These are phyloP conservation scores for Elaphomyces granulatus DNA, from an alignment of 495 filamentous ascomycete genomes.

Conservation along the genomic window DNA sequence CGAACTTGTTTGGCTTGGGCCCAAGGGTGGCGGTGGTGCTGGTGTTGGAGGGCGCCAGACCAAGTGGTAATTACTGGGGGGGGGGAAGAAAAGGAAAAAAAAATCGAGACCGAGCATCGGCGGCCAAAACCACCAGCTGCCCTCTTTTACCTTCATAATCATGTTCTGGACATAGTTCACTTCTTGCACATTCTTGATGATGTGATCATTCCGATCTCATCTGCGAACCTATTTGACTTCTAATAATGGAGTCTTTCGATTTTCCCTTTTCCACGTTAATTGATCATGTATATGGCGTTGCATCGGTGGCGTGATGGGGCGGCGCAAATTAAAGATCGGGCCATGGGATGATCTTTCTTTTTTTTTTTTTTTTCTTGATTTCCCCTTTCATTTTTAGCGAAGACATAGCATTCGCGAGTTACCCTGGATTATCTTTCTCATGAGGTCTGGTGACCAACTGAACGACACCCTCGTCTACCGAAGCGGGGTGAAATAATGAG, in stretches of 20 bases:
- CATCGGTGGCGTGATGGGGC: constrained; percentile 19
- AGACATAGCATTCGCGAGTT: too few species aligned
- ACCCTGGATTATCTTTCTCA: neutral
- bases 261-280: constrained; percentile 12
- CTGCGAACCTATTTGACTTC: constrained; percentile 7
- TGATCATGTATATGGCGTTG: constrained; percentile 22
- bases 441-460: too few species aligned
- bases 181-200: constrained; percentile 29
- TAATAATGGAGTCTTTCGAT: constrained; percentile 8
- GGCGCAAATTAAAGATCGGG: constrained; percentile 8
- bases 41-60: constrained; percentile 20
- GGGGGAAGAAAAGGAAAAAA: constrained; percentile 7
- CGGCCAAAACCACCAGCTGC: too few species aligned
- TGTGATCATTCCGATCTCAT: constrained; percentile 5
- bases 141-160: too few species aligned
- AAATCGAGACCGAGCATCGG: too few species aligned
- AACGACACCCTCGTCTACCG: too few species aligned
- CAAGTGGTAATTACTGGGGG: constrained; percentile 20
- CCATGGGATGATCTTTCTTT: neutral
- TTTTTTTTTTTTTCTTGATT: neutral
- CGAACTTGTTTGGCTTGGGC: constrained; percentile 36
- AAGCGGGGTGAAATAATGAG: too few species aligned
- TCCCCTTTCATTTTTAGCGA: too few species aligned
- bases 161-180: constrained; percentile 8
- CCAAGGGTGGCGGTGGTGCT: constrained; percentile 30